Evolutionary conservation across 306 rosid genomes (phyloP).

Genomic region (Betula pendula): DNA sequence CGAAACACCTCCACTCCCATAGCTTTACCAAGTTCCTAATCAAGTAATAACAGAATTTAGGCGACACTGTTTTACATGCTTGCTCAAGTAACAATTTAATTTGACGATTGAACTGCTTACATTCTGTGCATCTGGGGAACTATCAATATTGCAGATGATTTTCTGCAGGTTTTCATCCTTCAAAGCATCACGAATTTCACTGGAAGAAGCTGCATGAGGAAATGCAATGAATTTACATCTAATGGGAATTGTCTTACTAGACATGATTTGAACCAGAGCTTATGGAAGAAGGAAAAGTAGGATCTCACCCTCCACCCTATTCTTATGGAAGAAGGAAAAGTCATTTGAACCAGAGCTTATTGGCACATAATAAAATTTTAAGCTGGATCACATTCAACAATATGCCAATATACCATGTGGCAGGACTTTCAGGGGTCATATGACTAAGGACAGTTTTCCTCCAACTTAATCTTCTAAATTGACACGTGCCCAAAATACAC

Average conservation of each 20-base stretch:
- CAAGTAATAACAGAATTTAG: constrained; percentile 26
- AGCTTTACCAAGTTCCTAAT: constrained; percentile 79
- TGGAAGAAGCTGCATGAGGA: constrained; percentile 68
- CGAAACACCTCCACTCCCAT: constrained; percentile 63
- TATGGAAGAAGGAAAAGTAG: background rate
- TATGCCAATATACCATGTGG: background rate
- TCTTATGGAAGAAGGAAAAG: background rate
- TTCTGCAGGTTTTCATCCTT: constrained; percentile 62
- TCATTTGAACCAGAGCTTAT: too few species aligned
- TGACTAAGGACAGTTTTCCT: background rate
- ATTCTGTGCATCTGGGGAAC: constrained; percentile 61
- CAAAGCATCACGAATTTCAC: constrained; percentile 59
- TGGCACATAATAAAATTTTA: background rate
- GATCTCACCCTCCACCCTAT: too few species aligned
- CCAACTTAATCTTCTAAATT: too few species aligned
- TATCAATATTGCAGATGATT: constrained; percentile 49
- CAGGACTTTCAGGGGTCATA: background rate
- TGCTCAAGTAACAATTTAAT: background rate
- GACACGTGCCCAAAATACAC: too few species aligned
- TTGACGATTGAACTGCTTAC: constrained; percentile 39
- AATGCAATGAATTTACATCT: constrained; percentile 14
- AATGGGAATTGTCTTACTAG: background rate
- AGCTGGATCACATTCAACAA: background rate
- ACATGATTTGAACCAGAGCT: constrained; percentile 1
- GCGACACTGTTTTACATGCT: background rate